These are phyloP conservation scores for Neocatenulostroma microsporum DNA, from an alignment of 2,329 filamentous ascomycete species.

Conservation along the genomic window DNA sequence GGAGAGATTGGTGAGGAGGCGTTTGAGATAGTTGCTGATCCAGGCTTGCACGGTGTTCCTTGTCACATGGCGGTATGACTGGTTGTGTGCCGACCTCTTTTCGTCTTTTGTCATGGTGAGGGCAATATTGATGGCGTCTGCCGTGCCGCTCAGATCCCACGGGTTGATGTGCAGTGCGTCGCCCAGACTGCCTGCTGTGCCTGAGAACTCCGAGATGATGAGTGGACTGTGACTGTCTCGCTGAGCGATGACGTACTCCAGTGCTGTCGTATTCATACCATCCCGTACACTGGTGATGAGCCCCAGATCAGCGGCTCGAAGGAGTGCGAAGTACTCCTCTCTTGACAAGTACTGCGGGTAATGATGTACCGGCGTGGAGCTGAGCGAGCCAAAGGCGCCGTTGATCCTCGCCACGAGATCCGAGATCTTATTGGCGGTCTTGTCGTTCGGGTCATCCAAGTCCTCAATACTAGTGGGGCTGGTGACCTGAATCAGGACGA, in stretches of 20 bases:
- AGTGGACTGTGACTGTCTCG: conserved; percentile 77
- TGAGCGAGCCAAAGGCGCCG: conserved; percentile 76
- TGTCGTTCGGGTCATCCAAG: conserved; percentile 62
- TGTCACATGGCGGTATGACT: conserved; percentile 75
- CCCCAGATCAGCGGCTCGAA: conserved; percentile 82
- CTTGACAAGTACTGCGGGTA: conserved; percentile 87
- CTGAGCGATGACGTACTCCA: conserved; percentile 92
- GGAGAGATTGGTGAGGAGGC: conserved; percentile 70
- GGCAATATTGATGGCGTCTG: conserved; percentile 72
- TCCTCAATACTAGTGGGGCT: conserved; percentile 65
- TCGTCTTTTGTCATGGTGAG: conserved; percentile 64
- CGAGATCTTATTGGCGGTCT: conserved; percentile 80
- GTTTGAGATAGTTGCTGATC: conserved; percentile 71
- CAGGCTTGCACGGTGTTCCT: conserved; percentile 80
- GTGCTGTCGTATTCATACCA: conserved; percentile 94
- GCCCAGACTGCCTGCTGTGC: conserved; percentile 75
- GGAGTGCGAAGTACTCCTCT: conserved; percentile 90
- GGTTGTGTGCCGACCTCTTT: conserved; percentile 61
- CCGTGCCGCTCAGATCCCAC: conserved; percentile 81
- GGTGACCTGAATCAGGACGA: conserved; percentile 91
- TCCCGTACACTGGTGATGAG: conserved; percentile 93
- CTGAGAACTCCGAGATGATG: conserved; percentile 94
- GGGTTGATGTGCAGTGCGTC: conserved; percentile 95
- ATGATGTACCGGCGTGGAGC: conserved; percentile 86
- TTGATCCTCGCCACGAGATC: conserved; percentile 90